Base-by-base conservation (phyloP, 2,329 filamentous ascomycete genomes). In the Alternaria infectoria region DNA sequence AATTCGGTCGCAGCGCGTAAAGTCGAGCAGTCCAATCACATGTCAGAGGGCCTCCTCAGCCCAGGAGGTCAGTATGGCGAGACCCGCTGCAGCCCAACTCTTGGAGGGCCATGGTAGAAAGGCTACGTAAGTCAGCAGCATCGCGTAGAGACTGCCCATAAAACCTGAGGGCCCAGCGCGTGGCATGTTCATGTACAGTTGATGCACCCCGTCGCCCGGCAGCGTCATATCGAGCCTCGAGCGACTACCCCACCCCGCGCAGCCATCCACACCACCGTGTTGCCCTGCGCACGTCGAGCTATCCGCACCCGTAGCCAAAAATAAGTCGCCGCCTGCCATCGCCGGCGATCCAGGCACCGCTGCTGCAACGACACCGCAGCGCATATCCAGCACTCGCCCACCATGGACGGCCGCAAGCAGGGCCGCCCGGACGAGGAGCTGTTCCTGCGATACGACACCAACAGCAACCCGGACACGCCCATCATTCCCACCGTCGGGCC, bases 401-500 rank as follows among this genome's bases (percentile, higher is more conserved):
- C 62, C 59, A 81, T 81, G 79, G 85, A 86, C 77, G 80, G 78
- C 77, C 74, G 81, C 75, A 84, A 81, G 72, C 88, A 90, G 76
- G 90, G 90, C 73, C 84, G 90, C 70, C 88, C 90, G 25, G 91
- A 93, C 28, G 90, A 93, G 81, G 93, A 95, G 85, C 90, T 96
- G 83, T 95, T 96, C 83, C 87, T 96, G 68, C 80, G 85, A 46
- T 59, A 81, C 76, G 55, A 68, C 32, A 81, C 79, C 58, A 40
- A 40, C 36, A 40, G n/a, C 36, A 82, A 80, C 59, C 80, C 81
- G 49, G 89, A 93, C 73, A 93, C 92, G 73, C 92, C 93, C 62
- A 93, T 91, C n/a, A 88, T 97, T 71, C 92, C 93, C 61, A 92
- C 91, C 17, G 87, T 97, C 71, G 92, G 92, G 74, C 93, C 93